Conservation (phyloP, 2,329 filamentous ascomycete species). For the Bipolaris oryzae region DNA sequence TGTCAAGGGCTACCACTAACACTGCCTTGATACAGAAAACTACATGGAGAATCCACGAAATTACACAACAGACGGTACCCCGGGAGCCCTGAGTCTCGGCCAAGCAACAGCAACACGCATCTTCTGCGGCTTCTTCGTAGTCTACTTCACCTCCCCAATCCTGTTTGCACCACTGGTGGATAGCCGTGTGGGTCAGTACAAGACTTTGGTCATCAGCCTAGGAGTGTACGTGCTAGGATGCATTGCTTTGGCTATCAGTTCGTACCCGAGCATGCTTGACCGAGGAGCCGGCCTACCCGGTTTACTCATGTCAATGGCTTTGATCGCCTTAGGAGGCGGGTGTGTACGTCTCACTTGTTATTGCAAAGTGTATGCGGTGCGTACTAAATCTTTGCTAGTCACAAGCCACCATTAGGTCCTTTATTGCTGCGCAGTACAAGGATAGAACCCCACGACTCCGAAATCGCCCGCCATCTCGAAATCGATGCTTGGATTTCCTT, state of each 20-base stretch:
- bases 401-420: conserved; percentile 44
- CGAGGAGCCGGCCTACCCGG: conserved; percentile 36
- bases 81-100: conserved; percentile 42
- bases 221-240: conserved; percentile 37
- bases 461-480: neutral
- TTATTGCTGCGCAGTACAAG: conserved; percentile 47
- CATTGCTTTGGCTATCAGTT: conserved; percentile 29
- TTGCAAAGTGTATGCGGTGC: neutral
- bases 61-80: conserved; percentile 38
- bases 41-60: conserved; percentile 49
- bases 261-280: conserved; percentile 22
- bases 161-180: conserved; percentile 48
- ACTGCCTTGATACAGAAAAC: conserved; percentile 44
- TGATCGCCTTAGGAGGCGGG: conserved; percentile 51
- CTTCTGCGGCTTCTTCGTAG: conserved; percentile 63
- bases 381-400: conserved; percentile 20
- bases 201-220: conserved; percentile 43
- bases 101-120: conserved; percentile 57
- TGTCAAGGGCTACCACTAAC: conserved; percentile 4
- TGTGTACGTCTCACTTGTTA: conserved; percentile 20
- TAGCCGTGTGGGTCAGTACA: conserved; percentile 49
- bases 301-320: conserved; percentile 37
- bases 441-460: conserved; percentile 27
- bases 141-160: conserved; percentile 51
- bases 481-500: neutral